Conservation (phyloP, 345 rosid genomes). For the Syzygium grande region DNA sequence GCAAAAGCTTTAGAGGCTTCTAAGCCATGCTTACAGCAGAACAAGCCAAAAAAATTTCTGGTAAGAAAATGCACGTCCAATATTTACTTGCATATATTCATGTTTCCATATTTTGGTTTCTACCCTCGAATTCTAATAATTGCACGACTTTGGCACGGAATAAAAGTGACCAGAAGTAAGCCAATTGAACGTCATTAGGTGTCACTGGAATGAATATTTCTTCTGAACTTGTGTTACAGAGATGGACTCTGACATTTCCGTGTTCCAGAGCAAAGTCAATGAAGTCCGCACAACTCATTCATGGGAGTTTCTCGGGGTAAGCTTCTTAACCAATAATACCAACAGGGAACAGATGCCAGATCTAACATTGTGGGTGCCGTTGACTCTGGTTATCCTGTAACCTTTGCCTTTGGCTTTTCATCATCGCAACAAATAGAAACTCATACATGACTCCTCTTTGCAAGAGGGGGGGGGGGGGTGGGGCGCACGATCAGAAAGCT, state of each 20-base stretch:
- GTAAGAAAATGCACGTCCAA: not conserved
- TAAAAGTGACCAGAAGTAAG: not conserved
- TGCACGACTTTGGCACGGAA: not conserved
- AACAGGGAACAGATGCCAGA: constrained; percentile 1
- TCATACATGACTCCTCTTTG: not conserved
- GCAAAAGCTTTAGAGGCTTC: constrained; percentile 40
- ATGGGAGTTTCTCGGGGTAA: constrained; percentile 35
- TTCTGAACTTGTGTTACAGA: constrained; percentile 13
- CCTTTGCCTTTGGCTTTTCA: not conserved
- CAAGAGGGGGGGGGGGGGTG: no score
- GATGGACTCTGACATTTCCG: constrained; percentile 21
- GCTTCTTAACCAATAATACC: constrained; percentile 4
- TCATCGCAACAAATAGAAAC: no score
- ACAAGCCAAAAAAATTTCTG: constrained; percentile 24
- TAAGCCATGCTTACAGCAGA: constrained; percentile 38
- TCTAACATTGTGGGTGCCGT: constrained; percentile 34
- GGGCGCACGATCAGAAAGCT: constrained; percentile 47
- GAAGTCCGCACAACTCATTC: constrained; percentile 35
- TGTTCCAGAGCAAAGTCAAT: constrained; percentile 27
- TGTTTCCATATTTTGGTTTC: not conserved
- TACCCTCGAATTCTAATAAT: not conserved
- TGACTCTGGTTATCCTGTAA: constrained; percentile 17
- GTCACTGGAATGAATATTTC: not conserved
- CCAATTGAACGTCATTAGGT: not conserved
- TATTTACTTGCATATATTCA: not conserved